Evolutionary conservation across 768 basidiomycete species (phyloP).

Genomic region (Suillus discolor): DNA sequence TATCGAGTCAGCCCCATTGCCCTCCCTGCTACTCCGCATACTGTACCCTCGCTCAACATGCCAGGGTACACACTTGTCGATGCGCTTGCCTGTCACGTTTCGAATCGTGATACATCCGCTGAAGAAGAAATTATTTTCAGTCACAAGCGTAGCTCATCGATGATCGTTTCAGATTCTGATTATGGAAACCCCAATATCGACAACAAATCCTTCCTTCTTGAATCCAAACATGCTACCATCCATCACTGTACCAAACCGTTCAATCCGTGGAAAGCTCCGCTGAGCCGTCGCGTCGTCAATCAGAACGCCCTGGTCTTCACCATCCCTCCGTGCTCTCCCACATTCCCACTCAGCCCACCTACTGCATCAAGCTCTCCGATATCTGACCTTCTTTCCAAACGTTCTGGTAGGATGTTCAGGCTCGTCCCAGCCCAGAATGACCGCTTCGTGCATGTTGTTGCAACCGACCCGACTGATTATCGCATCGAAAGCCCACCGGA

Average conservation of each 20-base stretch:
- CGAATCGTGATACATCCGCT: background rate
- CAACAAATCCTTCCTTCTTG: background rate
- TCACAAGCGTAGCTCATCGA: conserved; percentile 6
- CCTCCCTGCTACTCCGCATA: background rate
- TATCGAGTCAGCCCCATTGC: background rate
- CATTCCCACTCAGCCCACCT: conserved; percentile 23
- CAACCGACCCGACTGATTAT: background rate
- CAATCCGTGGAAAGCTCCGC: background rate
- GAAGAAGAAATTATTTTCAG: background rate
- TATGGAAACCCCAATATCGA: background rate
- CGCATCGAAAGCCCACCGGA: background rate
- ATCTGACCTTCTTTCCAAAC: conserved; percentile 20
- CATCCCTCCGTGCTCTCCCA: conserved; percentile 13
- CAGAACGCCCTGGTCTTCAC: background rate
- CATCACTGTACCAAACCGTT: background rate
- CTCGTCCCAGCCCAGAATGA: conserved; percentile 19
- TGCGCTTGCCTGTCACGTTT: background rate
- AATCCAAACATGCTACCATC: background rate
- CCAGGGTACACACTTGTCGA: background rate
- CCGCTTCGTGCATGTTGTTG: conserved; percentile 20
- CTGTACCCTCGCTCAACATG: background rate
- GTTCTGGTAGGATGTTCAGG: conserved; percentile 18
- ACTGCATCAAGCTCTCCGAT: conserved; percentile 1
- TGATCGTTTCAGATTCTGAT: conserved; percentile 12
- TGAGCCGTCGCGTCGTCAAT: background rate